These are phyloP conservation scores for Cornus florida DNA, from an alignment of 148 eudicot species.

Conservation along the genomic window DNA sequence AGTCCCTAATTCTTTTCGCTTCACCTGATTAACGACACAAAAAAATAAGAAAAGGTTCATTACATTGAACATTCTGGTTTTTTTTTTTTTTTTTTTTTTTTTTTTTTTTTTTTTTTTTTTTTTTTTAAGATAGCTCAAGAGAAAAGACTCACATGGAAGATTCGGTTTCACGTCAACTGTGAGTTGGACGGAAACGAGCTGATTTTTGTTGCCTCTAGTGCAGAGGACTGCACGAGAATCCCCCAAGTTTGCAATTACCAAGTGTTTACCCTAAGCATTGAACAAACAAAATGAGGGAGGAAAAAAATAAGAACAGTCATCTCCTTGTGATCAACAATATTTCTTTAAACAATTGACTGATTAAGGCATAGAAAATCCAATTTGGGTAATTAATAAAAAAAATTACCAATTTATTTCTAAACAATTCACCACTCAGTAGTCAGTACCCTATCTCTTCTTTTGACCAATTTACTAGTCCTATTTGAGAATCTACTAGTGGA, in stretches of 20 bases:
- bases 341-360: too few relatives aligned
- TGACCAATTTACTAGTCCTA: too few relatives aligned
- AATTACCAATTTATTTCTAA: too few relatives aligned
- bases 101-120: too few relatives aligned
- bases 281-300: not conserved
- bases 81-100: too few relatives aligned
- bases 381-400: too few relatives aligned
- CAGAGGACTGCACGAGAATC: constrained; percentile 88
- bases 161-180: constrained; percentile 87
- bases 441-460: too few relatives aligned
- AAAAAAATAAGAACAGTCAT: too few relatives aligned
- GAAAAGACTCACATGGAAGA: constrained; percentile 34
- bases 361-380: too few relatives aligned
- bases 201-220: constrained; percentile 50
- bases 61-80: not conserved
- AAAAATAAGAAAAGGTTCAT: not conserved
- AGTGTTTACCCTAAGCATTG: constrained; percentile 50
- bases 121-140: not conserved
- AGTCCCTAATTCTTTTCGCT: constrained; percentile 51
- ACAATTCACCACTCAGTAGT: too few relatives aligned
- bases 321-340: too few relatives aligned
- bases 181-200: constrained; percentile 58
- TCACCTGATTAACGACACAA: constrained; percentile 37
- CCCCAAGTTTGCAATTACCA: constrained; percentile 78
- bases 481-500: too few relatives aligned